Conservation (phyloP, 305 asterid genomes). For the Fraxinus platypoda region DNA sequence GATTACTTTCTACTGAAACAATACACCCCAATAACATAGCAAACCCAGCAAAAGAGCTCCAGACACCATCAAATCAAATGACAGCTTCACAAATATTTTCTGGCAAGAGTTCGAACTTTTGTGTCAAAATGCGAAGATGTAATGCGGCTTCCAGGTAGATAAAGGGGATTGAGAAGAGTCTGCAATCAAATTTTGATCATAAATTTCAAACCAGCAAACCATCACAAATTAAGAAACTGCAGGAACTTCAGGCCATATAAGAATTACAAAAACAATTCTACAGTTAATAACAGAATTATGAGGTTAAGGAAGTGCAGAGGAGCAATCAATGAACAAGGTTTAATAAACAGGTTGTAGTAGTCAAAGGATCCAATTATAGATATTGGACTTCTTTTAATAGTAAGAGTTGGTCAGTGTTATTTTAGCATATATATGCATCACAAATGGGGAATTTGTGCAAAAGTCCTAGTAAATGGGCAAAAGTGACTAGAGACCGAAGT, state of each 20-base stretch:
- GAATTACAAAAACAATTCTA: not conserved
- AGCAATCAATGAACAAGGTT: not conserved
- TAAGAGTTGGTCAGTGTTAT: not conserved
- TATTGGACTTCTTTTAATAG: not conserved
- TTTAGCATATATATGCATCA: not conserved
- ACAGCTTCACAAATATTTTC: conserved; percentile 64
- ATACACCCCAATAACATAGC: conserved; percentile 9
- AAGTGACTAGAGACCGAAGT: not conserved
- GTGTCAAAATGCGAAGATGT: conserved; percentile 90
- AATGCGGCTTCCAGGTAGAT: conserved; percentile 85
- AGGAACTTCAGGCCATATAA: not conserved
- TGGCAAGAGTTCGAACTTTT: conserved; percentile 87
- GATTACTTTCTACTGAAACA: conserved; percentile 9
- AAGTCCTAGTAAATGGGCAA: not conserved
- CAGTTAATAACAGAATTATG: not conserved
- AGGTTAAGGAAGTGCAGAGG: not conserved
- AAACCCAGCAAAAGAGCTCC: conserved; percentile 30
- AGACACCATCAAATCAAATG: conserved; percentile 2
- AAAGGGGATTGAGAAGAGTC: conserved; percentile 91
- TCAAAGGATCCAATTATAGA: not conserved
- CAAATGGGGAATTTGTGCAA: not conserved
- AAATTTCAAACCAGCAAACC: not conserved
- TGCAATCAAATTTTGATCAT: conserved; percentile 31
- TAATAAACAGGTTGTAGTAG: not conserved
- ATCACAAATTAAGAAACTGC: not conserved